A percentile compares a stretch with the other conserved stretches of the same genome.
phyloP scores from a whole-genome alignment of 1,284 basidiomycete genomes.

The Sparassis latifolia region DNA sequence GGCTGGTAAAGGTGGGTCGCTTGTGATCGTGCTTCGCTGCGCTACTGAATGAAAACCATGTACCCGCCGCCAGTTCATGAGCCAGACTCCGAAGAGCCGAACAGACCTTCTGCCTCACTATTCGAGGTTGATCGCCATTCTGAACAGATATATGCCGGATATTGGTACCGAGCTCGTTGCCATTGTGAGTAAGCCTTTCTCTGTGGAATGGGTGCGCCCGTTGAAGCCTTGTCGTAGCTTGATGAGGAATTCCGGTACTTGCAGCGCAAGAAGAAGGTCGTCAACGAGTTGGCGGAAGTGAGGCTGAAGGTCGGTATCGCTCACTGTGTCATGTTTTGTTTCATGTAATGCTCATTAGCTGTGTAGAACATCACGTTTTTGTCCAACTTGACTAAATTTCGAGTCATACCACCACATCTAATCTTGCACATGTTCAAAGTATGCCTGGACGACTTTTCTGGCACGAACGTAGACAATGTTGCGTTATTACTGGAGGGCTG shows the following conservation, averaged over 20 bases:
- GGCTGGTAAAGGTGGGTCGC: constrained; percentile 70
- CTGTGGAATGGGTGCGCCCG: too few relatives aligned
- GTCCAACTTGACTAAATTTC: constrained; percentile 93
- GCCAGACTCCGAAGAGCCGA: constrained; percentile 82
- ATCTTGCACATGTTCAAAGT: constrained; percentile 97
- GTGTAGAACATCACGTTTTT: constrained; percentile 82
- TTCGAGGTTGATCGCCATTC: constrained; percentile 81
- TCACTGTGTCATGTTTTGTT: background rate
- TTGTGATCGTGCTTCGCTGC: background rate
- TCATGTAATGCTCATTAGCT: background rate
- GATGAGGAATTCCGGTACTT: constrained; percentile 96
- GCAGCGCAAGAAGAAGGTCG: constrained; percentile 89
- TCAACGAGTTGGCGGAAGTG: constrained; percentile 82
- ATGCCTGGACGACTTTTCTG: constrained; percentile 91
- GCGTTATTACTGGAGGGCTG: constrained; percentile 91
- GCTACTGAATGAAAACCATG: background rate
- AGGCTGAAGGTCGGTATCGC: constrained; percentile 64
- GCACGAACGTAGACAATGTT: constrained; percentile 90
- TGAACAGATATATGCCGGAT: constrained; percentile 93
- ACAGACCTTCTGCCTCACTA: constrained; percentile 93
- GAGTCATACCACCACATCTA: constrained; percentile 86
- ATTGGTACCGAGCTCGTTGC: constrained; percentile 79
- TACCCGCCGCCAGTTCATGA: constrained; percentile 58
- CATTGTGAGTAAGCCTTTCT: constrained; percentile 43
- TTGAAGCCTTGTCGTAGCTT: constrained; percentile 47